These are phyloP conservation scores for Boletus patriciae DNA, from an alignment of 768 basidiomycete species.

Conservation along the genomic window DNA sequence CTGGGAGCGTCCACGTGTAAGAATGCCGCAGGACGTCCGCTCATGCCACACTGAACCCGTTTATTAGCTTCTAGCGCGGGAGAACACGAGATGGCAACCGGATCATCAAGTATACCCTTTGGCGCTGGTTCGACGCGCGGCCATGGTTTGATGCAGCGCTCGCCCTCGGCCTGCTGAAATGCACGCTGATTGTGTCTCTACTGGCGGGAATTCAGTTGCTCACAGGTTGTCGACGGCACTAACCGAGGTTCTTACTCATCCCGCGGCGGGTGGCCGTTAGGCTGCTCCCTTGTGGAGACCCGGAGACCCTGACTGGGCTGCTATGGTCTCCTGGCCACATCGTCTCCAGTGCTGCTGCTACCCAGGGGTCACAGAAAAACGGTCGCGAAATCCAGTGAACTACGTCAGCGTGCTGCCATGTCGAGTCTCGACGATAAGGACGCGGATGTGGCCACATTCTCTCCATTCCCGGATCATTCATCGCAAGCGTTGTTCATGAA, in stretches of 20 bases:
- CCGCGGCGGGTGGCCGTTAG: not conserved
- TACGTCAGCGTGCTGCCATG: not conserved
- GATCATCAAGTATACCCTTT: not conserved
- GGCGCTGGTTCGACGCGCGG: not conserved
- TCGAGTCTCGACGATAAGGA: not conserved
- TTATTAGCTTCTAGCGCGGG: not conserved
- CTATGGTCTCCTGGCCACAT: not conserved
- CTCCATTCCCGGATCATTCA: conserved; percentile 7
- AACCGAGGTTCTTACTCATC: not conserved
- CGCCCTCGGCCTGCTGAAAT: too few relatives aligned
- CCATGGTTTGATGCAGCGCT: not conserved
- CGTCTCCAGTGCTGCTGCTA: not conserved
- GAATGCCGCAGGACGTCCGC: not conserved
- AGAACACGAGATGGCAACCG: not conserved
- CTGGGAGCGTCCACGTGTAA: not conserved
- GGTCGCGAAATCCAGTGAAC: not conserved
- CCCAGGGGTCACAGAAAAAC: not conserved
- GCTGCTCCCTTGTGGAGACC: not conserved
- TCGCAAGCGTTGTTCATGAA: not conserved
- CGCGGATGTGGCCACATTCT: not conserved
- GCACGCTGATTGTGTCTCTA: not conserved
- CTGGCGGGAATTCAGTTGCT: not conserved
- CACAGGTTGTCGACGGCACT: not conserved
- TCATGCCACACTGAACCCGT: not conserved
- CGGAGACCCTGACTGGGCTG: not conserved